Evolutionary conservation across 129 eudicot genomes (phyloP), one percentile per base, ranked within the genome.

Genomic region (Arctium minus): DNA sequence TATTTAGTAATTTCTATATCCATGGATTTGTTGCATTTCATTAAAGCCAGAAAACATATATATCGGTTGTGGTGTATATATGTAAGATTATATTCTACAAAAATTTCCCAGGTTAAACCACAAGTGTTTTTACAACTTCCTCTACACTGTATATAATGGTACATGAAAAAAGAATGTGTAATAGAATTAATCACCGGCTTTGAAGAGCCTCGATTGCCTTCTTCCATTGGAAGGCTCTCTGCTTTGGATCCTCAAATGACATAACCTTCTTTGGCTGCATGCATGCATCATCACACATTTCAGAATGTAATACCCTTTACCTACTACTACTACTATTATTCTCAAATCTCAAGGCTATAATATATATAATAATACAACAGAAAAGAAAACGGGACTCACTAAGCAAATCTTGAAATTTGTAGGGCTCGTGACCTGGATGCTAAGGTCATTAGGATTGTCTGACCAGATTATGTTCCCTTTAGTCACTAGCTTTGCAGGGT

Each of bases 151-250:
- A 56, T 56, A 56, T 56, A 56, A 71, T 37, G 81, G 79, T 84
- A 79, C 84, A 81, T n/a, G 65, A 67, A 69, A 86, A 83, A 82
- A 85, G 81, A 70, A 70, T 64, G 88, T 74, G 27, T 77, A 60
- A 69, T 13, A 30, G 36, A 33, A 33, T 1, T 33, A 76, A 37
- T 27, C 62, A 67, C 85, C 86, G 92, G 70, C 87, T 84, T 73
- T 92, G 97, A 78, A 92, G 94, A 18, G 90, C 84, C 86, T 92
- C 97, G 13, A 92, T 89, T 18, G 97, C 92, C 86, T 89, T 90
- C 82, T 92, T 92, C 97, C 97, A 92, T 70, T 92, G 97, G 48
- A 1, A 44, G 1, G 94, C 97, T 89, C 93, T 87, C 71, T 90
- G 93, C 76, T 92, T 92, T 74, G 91, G 85, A 81, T 92, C 97